Percentiles rank a stretch among this genome's conserved stretches.
Conservation (phyloP, 495 filamentous ascomycete genomes). For the Amphirosellinia nigrospora region DNA sequence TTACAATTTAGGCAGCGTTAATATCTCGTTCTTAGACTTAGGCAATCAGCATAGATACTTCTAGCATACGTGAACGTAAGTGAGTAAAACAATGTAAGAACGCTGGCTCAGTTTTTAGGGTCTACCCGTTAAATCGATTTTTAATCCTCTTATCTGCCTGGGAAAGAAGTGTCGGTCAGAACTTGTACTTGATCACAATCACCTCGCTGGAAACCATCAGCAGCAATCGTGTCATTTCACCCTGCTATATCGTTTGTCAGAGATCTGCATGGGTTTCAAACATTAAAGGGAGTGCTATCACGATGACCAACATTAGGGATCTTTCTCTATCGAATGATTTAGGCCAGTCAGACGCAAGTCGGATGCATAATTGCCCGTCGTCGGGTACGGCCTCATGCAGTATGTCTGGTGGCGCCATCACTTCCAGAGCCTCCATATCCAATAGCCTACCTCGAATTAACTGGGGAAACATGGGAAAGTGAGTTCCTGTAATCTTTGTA, state of each 20-base stretch:
- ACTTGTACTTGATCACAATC: neutral
- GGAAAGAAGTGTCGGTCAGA: neutral
- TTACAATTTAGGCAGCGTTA: neutral
- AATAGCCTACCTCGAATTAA: neutral
- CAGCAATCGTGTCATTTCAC: neutral
- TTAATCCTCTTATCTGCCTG: neutral
- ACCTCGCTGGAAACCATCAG: neutral
- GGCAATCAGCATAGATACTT: neutral
- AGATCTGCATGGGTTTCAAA: neutral
- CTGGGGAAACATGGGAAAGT: too few relatives aligned
- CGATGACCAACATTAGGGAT: neutral
- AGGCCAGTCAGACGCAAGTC: neutral
- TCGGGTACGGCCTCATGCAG: neutral
- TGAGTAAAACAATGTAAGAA: neutral
- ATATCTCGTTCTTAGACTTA: neutral
- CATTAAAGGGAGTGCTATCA: neutral
- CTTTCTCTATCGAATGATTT: neutral
- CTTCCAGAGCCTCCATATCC: constrained; percentile 1
- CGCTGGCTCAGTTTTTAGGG: neutral
- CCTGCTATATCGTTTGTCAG: neutral
- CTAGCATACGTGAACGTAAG: neutral
- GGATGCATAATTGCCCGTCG: neutral
- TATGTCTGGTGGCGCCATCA: constrained; percentile 17
- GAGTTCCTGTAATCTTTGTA: neutral
- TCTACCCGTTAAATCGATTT: neutral